Base-by-base conservation (phyloP, 2,329 filamentous ascomycete genomes). In the Eutypa lata region DNA sequence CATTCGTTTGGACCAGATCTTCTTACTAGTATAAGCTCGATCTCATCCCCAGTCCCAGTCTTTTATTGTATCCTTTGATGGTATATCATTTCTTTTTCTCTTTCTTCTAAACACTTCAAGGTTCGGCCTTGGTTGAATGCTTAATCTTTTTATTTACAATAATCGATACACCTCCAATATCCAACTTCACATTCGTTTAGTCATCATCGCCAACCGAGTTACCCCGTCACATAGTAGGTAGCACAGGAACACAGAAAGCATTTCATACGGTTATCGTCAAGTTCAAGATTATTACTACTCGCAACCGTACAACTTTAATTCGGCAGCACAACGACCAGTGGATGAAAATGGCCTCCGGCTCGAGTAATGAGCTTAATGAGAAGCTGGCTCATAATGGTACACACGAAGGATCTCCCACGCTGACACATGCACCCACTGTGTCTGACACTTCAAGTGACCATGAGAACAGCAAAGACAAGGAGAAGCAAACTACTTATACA, bases 391-490 rank as follows among this genome's bases (percentile, higher is more conserved):
- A 45, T 24, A 16, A 45, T 14, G 13, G 21, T 6, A 18, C 22
- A 16, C 21, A 24, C 21, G 50, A 52, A n/a, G 45, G 28, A 11
- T 67, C 63, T 18, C 59, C 61, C 11, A 61, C 61, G 3, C 37
- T 61, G 21, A 63, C 60, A 7, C 59, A 59, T 33, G 53, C 58
- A 19, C 53, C 55, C 14, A 62, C 62, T 19, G 56, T 59, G 37
- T 61, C 62, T 16, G 61, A 63, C 50, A 60, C 58, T 7, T 56
- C 54, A 5, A 53, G 38, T 11, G 51, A 43, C 28, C 53, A 58
- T 19, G 51, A 50, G 22, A 45, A 45, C 3, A 50, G 54, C 21
- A 53, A 50, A 37, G 53, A 58, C n/a, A 22, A 19, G 8, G 55
- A 61, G 28, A 58, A 53, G 44, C 52, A 40, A 42, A 33, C 47